phyloP scores from a whole-genome alignment of 192 early-diverging fungal species.

The Backusella psychrophila region DNA sequence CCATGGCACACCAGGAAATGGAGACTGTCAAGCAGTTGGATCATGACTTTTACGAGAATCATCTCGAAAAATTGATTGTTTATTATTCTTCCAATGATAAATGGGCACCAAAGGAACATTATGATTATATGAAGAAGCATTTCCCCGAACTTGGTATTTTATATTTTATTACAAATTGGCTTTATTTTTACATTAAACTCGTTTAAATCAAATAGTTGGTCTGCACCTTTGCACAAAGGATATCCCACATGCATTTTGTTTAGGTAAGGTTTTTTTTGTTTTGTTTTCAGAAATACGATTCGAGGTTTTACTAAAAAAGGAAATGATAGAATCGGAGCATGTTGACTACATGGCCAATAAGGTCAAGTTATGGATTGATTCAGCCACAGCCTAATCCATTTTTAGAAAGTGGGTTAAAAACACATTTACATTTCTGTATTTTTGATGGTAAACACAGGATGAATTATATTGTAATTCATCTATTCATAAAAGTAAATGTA shows the following conservation, averaged over 20 bases:
- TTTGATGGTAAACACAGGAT: too few relatives aligned
- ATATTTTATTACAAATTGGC: background rate
- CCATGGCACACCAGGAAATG: slow-evolving; percentile 79
- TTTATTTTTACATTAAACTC: background rate
- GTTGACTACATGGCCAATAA: slow-evolving; percentile 24
- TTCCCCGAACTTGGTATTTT: slow-evolving; percentile 62
- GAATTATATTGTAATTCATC: too few relatives aligned
- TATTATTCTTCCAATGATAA: slow-evolving; percentile 75
- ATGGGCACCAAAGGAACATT: slow-evolving; percentile 76
- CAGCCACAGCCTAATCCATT: background rate
- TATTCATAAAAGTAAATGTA: too few relatives aligned
- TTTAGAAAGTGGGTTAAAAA: background rate
- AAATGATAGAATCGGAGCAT: slow-evolving; percentile 13
- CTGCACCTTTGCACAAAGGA: slow-evolving; percentile 68
- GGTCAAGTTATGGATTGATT: slow-evolving; percentile 19
- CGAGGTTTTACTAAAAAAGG: background rate
- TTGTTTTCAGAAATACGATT: slow-evolving; percentile 20
- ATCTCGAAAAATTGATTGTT: slow-evolving; percentile 66
- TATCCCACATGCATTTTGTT: slow-evolving; percentile 81
- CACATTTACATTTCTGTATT: too few relatives aligned
- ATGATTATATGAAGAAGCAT: slow-evolving; percentile 57
- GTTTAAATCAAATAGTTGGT: background rate
- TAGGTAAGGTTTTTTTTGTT: slow-evolving; percentile 39
- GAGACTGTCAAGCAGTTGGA: slow-evolving; percentile 63
- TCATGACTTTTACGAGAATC: slow-evolving; percentile 52